These are phyloP conservation scores for Barnettozyma sp. DNA, from an alignment of 805 yeast species.

Conservation along the genomic window DNA sequence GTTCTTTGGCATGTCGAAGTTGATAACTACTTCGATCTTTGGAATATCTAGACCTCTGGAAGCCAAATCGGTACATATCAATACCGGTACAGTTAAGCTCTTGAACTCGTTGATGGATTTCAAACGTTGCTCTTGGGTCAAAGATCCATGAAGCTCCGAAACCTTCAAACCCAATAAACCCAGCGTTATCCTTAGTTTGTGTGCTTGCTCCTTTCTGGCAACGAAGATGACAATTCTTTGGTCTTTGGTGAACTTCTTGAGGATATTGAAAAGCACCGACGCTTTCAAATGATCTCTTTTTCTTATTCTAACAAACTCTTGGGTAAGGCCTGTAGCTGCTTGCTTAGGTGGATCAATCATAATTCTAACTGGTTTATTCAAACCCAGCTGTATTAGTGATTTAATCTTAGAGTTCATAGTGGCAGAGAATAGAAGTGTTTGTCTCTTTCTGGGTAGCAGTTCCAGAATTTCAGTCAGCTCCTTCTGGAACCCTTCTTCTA, in stretches of 20 bases:
- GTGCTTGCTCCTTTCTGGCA: slow-evolving; percentile 86
- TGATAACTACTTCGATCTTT: slow-evolving; percentile 89
- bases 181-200: slow-evolving; percentile 66
- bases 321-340: slow-evolving; percentile 83
- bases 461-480: slow-evolving; percentile 88
- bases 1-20: slow-evolving; percentile 92
- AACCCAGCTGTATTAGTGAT: slow-evolving; percentile 77
- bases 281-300: slow-evolving; percentile 81
- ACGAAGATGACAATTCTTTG: slow-evolving; percentile 85
- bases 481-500: slow-evolving; percentile 97
- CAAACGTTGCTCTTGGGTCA: slow-evolving; percentile 90
- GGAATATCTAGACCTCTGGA: slow-evolving; percentile 99
- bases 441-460: slow-evolving; percentile 84
- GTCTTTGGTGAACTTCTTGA: slow-evolving; percentile 57
- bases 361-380: slow-evolving; percentile 85
- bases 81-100: slow-evolving; percentile 72
- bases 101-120: slow-evolving; percentile 78
- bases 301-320: slow-evolving; percentile 92
- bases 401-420: slow-evolving; percentile 95
- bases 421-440: slow-evolving; percentile 91
- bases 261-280: slow-evolving; percentile 66
- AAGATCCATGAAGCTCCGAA: slow-evolving; percentile 76
- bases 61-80: slow-evolving; percentile 95
- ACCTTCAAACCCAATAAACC: slow-evolving; percentile 74
- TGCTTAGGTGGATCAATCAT: slow-evolving; percentile 97